A percentile compares a stretch with the other conserved stretches of the same genome.
Conservation (phyloP, 1,284 basidiomycete genomes). For the Marasmius fiardii region DNA sequence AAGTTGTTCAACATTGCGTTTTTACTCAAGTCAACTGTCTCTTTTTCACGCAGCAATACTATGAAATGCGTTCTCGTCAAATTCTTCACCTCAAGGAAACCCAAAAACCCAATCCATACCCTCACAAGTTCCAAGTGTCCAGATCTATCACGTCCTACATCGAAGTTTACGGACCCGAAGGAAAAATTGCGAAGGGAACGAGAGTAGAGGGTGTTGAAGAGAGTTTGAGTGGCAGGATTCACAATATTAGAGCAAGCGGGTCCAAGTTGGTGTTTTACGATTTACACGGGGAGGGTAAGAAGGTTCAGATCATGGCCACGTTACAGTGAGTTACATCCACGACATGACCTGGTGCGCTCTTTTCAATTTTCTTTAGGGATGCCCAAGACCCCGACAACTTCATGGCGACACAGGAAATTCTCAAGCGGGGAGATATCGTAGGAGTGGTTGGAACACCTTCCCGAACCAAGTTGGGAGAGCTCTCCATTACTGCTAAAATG, state of each 20-base stretch:
- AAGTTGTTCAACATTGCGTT: slow-evolving; percentile 25
- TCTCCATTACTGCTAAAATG: slow-evolving; percentile 82
- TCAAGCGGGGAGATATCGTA: slow-evolving; percentile 95
- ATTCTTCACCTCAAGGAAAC: slow-evolving; percentile 87
- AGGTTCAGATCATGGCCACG: slow-evolving; percentile 95
- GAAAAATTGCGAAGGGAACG: slow-evolving; percentile 61
- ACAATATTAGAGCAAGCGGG: slow-evolving; percentile 84
- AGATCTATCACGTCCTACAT: slow-evolving; percentile 81
- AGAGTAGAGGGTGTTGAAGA: slow-evolving; percentile 52
- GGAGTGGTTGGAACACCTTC: slow-evolving; percentile 89
- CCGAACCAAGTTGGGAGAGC: slow-evolving; percentile 95
- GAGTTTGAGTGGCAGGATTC: slow-evolving; percentile 85
- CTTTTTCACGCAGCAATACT: slow-evolving; percentile 77
- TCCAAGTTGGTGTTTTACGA: slow-evolving; percentile 95
- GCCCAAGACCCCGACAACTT: slow-evolving; percentile 71
- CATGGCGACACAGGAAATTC: slow-evolving; percentile 74
- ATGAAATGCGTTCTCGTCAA: slow-evolving; percentile 86
- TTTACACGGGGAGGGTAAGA: slow-evolving; percentile 88
- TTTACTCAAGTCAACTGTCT: neutral
- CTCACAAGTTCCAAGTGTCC: slow-evolving; percentile 97
- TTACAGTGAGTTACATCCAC: slow-evolving; percentile 62
- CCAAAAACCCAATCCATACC: slow-evolving; percentile 91
- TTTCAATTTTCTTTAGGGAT: slow-evolving; percentile 45
- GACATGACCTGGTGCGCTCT: slow-evolving; percentile 14
- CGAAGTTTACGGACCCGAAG: slow-evolving; percentile 70